Evolutionary conservation across 192 early-diverging fungal species (phyloP).

Genomic region (Linnemannia schmuckeri): DNA sequence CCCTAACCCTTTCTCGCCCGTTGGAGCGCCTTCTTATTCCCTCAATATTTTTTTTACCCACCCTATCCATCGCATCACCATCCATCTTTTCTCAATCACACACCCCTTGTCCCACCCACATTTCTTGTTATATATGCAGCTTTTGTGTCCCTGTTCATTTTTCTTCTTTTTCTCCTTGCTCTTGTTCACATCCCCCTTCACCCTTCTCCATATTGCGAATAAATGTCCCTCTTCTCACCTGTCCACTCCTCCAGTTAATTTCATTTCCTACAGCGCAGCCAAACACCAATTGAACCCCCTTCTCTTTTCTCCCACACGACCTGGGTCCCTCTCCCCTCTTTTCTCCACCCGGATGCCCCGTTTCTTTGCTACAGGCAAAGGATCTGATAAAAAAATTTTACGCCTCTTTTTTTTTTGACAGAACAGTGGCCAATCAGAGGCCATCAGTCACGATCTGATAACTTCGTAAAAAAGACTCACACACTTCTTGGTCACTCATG

Average conservation of each 20-base stretch:
- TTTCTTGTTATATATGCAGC: neutral
- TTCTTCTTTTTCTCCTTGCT: neutral
- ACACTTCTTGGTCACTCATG: neutral
- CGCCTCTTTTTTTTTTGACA: neutral
- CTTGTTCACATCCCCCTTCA: neutral
- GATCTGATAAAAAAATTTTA: neutral
- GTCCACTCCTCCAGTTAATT: neutral
- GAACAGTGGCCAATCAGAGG: neutral
- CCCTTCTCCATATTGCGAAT: neutral
- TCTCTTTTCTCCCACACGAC: neutral
- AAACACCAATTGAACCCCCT: neutral
- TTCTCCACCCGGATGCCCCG: neutral
- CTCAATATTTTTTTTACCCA: neutral
- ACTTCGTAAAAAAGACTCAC: neutral
- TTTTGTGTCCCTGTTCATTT: too few species aligned
- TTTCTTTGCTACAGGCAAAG: neutral
- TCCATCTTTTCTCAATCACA: neutral
- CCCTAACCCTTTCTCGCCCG: neutral
- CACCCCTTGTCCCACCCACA: neutral
- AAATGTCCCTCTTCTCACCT: neutral
- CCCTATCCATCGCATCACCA: neutral
- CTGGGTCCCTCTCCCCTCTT: neutral
- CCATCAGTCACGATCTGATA: neutral
- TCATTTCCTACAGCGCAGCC: slow-evolving; percentile 12
- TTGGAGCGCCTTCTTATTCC: neutral